Evolutionary conservation across 2,329 filamentous ascomycete species (phyloP).

Genomic region (Penicillium italicum): DNA sequence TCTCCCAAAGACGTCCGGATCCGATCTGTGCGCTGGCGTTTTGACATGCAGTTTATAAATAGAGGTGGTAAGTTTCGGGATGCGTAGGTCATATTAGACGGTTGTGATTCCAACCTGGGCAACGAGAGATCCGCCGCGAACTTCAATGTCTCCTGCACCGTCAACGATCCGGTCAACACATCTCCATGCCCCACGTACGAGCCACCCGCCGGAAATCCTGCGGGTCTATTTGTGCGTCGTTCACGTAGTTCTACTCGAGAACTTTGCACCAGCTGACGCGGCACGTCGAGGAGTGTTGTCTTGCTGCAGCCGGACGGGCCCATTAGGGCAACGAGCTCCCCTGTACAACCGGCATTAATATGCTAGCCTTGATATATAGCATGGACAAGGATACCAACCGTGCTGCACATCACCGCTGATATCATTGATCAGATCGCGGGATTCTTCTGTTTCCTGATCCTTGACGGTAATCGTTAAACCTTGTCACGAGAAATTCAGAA

Average conservation of each 20-base stretch:
- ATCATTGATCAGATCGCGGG: constrained; percentile 60
- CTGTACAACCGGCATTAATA: constrained; percentile 35
- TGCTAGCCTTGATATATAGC: background rate
- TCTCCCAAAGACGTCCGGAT: constrained; percentile 65
- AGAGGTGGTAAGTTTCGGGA: background rate
- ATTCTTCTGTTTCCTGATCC: constrained; percentile 62
- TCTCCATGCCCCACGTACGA: constrained; percentile 88
- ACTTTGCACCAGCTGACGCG: constrained; percentile 53
- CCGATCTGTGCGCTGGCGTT: constrained; percentile 58
- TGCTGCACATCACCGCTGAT: constrained; percentile 63
- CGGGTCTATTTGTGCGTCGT: constrained; percentile 56
- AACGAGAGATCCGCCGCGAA: constrained; percentile 70
- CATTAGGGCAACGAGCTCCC: constrained; percentile 76
- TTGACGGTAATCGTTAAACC: constrained; percentile 68
- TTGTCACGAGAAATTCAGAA: constrained; percentile 64
- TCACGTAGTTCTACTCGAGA: constrained; percentile 57
- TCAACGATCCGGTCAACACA: constrained; percentile 74
- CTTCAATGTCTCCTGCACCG: constrained; percentile 72
- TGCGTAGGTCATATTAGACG: background rate
- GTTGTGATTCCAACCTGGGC: constrained; percentile 40
- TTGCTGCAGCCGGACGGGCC: constrained; percentile 73
- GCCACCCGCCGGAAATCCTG: constrained; percentile 60
- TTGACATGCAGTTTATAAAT: constrained; percentile 46
- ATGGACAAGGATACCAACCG: constrained; percentile 39
- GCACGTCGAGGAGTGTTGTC: constrained; percentile 70